Conservation (phyloP, 2,329 filamentous ascomycete genomes). For the Aspergillus sp. region DNA sequence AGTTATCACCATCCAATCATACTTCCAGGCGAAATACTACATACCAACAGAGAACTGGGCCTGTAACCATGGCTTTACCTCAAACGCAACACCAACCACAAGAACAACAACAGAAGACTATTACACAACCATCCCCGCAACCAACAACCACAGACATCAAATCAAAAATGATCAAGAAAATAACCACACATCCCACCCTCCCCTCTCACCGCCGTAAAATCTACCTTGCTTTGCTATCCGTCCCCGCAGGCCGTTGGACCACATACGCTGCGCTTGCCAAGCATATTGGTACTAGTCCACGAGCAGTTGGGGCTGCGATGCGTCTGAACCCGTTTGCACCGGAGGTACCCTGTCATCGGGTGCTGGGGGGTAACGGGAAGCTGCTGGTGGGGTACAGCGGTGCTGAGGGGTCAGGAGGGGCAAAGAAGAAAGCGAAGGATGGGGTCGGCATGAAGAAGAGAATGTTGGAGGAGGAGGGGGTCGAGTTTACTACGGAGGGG, state of each 20-base stretch:
- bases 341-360: conserved; percentile 77
- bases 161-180: conserved; percentile 29
- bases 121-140: background rate
- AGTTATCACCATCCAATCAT: background rate
- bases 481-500: conserved; percentile 38
- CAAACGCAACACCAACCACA: background rate
- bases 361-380: conserved; percentile 69
- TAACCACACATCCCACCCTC: conserved; percentile 48
- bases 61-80: background rate
- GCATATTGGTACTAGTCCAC: conserved; percentile 68
- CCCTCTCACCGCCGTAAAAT: conserved; percentile 57
- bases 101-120: background rate
- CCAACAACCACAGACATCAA: background rate
- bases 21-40: background rate
- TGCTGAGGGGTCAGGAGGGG: conserved; percentile 50
- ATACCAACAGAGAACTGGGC: no score
- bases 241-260: conserved; percentile 72
- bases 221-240: conserved; percentile 73
- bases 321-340: conserved; percentile 80
- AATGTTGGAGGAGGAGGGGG: conserved; percentile 39
- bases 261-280: conserved; percentile 75
- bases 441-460: conserved; percentile 42
- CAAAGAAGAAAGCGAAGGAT: conserved; percentile 45
- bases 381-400: conserved; percentile 57
- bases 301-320: conserved; percentile 77